phyloP scores from a whole-genome alignment of 2,329 filamentous ascomycete species.

The Fusarium tjaetaba region DNA sequence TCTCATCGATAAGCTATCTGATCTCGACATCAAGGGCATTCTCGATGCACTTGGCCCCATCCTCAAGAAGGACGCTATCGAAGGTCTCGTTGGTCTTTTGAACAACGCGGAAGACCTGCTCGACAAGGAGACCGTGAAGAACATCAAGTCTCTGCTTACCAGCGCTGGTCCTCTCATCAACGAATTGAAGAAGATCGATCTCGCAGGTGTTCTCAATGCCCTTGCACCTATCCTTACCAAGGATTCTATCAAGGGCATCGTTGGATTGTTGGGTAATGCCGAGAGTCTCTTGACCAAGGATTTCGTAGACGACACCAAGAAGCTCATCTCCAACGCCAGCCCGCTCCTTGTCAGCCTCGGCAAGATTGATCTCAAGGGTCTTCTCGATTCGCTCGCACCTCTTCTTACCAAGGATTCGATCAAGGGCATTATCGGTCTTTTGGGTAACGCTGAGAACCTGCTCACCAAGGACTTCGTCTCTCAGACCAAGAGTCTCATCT shows the following conservation, averaged over 20 bases:
- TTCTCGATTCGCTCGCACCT: slow-evolving; percentile 38
- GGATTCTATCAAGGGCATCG: slow-evolving; percentile 47
- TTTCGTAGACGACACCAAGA: slow-evolving; percentile 35
- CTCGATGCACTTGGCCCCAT: slow-evolving; percentile 41
- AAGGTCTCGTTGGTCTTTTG: slow-evolving; percentile 42
- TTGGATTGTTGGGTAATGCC: slow-evolving; percentile 47
- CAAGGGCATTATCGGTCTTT: slow-evolving; percentile 47
- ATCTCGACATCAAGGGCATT: slow-evolving; percentile 49
- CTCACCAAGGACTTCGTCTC: slow-evolving; percentile 43
- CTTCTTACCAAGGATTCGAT: slow-evolving; percentile 47
- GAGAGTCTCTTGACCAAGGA: slow-evolving; percentile 41
- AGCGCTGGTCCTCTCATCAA: slow-evolving; percentile 47
- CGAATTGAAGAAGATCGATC: slow-evolving; percentile 47
- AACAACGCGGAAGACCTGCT: slow-evolving; percentile 41
- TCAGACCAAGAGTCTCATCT: slow-evolving; percentile 39
- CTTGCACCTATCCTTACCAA: slow-evolving; percentile 42
- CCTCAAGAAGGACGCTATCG: slow-evolving; percentile 41
- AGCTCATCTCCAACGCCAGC: slow-evolving; percentile 41
- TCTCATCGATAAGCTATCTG: slow-evolving; percentile 41
- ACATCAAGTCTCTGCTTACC: slow-evolving; percentile 39
- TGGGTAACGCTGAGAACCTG: slow-evolving; percentile 47
- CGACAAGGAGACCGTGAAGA: slow-evolving; percentile 35
- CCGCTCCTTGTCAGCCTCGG: slow-evolving; percentile 47
- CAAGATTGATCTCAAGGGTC: slow-evolving; percentile 48
- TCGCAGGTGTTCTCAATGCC: slow-evolving; percentile 46